A percentile compares a stretch with the other conserved stretches of the same genome.
These are phyloP conservation scores for Hyaloscypha finlandica DNA, from an alignment of 495 filamentous ascomycete species.

Conservation along the genomic window DNA sequence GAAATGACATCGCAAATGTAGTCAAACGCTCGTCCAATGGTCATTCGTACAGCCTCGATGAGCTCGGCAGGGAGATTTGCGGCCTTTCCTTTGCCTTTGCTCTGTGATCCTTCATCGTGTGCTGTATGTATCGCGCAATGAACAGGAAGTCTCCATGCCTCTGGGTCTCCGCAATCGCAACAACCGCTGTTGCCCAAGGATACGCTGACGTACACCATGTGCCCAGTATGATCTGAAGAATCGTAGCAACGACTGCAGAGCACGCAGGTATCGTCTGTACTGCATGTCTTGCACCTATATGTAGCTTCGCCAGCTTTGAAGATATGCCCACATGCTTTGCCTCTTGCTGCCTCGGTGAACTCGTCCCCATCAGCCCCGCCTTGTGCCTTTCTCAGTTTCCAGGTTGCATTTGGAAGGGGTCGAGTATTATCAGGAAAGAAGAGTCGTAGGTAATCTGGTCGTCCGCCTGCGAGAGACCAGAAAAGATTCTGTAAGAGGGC, in stretches of 20 bases:
- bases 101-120: slow-evolving; percentile 47
- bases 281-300: slow-evolving; percentile 92
- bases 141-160: slow-evolving; percentile 87
- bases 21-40: slow-evolving; percentile 81
- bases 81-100: slow-evolving; percentile 65
- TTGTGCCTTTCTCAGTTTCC: slow-evolving; percentile 82
- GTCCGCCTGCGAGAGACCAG: slow-evolving; percentile 75
- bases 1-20: slow-evolving; percentile 97
- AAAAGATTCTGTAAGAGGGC: slow-evolving; percentile 80
- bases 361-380: slow-evolving; percentile 92
- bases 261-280: slow-evolving; percentile 82
- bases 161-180: slow-evolving; percentile 94
- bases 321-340: slow-evolving; percentile 96
- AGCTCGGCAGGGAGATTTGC: slow-evolving; percentile 70
- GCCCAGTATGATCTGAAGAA: slow-evolving; percentile 90
- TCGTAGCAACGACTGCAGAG: slow-evolving; percentile 92
- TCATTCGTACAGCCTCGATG: slow-evolving; percentile 72
- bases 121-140: slow-evolving; percentile 92
- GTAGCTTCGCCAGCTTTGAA: slow-evolving; percentile 90
- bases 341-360: slow-evolving; percentile 88
- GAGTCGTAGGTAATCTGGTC: slow-evolving; percentile 66
- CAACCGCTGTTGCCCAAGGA: slow-evolving; percentile 91
- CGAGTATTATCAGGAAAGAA: slow-evolving; percentile 75
- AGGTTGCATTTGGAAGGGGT: slow-evolving; percentile 51
- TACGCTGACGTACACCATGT: slow-evolving; percentile 82